Evolutionary conservation across 108 stramenopile genomes (phyloP).

Genomic region (Conticribra guillardii): DNA sequence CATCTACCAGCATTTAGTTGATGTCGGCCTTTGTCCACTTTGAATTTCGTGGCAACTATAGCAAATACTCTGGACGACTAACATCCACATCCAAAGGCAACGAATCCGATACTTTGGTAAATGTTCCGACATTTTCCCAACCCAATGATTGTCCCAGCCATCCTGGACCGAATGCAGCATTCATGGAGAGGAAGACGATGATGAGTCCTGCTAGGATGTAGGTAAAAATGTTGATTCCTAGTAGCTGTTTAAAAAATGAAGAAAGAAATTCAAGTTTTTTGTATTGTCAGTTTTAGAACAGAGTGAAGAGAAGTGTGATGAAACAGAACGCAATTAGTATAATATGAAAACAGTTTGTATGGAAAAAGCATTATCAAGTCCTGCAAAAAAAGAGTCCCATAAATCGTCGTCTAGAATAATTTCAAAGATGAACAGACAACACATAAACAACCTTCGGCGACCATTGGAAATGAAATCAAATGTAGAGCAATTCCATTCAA

Average conservation of each 20-base stretch:
- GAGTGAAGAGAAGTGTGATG: too few relatives aligned
- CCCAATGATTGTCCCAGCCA: slow-evolving; percentile 77
- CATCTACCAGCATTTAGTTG: too few relatives aligned
- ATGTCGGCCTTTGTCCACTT: neutral
- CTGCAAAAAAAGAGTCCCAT: neutral
- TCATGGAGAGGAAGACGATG: slow-evolving; percentile 69
- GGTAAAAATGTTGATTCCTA: slow-evolving; percentile 83
- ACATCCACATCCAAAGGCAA: slow-evolving; percentile 69
- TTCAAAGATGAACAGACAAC: neutral
- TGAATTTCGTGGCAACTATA: neutral
- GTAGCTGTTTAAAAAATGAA: slow-evolving; percentile 39
- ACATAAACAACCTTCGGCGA: neutral
- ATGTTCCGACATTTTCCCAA: slow-evolving; percentile 65
- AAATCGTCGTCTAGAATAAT: neutral
- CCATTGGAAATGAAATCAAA: neutral
- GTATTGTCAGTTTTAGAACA: too few relatives aligned
- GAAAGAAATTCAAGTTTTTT: neutral
- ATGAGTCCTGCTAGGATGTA: slow-evolving; percentile 69
- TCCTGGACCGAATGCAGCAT: slow-evolving; percentile 71
- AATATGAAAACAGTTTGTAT: neutral
- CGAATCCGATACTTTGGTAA: slow-evolving; percentile 65
- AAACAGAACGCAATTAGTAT: neutral
- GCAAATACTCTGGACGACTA: slow-evolving; percentile 6
- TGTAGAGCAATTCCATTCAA: neutral
- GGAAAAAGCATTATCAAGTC: neutral